Percentiles rank a stretch among this genome's conserved stretches.
Evolutionary conservation across 371 early-diverging fungal species (phyloP).

Genomic region (Ordospora colligata): DNA sequence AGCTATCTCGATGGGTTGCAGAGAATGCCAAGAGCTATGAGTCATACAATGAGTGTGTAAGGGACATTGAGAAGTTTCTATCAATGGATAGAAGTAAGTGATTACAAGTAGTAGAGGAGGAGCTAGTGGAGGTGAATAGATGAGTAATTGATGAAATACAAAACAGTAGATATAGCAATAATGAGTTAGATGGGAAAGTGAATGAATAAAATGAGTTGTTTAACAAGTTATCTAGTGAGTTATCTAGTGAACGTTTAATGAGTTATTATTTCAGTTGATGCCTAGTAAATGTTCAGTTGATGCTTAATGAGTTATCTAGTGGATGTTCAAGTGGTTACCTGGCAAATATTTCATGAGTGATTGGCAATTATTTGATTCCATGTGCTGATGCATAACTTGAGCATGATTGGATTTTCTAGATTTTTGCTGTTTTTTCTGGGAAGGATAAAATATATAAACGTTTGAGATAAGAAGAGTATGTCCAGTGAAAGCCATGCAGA

Average conservation of each 20-base stretch:
- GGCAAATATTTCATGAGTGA: no score
- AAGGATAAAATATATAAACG: constrained; percentile 18
- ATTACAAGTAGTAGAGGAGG: neutral
- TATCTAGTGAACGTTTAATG: no score
- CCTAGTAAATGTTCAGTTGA: no score
- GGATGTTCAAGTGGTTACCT: no score
- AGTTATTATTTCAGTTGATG: no score
- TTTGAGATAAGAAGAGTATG: neutral
- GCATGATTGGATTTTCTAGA: constrained; percentile 7
- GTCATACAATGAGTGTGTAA: constrained; percentile 10
- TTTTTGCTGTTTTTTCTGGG: constrained; percentile 20
- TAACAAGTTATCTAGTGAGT: no score
- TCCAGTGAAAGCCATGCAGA: constrained; percentile 33
- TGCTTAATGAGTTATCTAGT: no score
- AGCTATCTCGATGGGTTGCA: constrained; percentile 68
- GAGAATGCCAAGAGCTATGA: constrained; percentile 29
- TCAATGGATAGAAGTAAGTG: neutral
- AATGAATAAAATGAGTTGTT: no score
- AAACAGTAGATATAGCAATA: no score
- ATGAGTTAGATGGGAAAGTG: no score
- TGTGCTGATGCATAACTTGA: neutral
- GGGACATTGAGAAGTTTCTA: constrained; percentile 28
- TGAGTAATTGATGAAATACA: no score
- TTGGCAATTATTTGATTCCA: neutral
- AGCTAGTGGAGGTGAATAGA: no score